Evolutionary conservation across 2,329 filamentous ascomycete genomes (phyloP).

Genomic region (Corinectria fuckeliana): DNA sequence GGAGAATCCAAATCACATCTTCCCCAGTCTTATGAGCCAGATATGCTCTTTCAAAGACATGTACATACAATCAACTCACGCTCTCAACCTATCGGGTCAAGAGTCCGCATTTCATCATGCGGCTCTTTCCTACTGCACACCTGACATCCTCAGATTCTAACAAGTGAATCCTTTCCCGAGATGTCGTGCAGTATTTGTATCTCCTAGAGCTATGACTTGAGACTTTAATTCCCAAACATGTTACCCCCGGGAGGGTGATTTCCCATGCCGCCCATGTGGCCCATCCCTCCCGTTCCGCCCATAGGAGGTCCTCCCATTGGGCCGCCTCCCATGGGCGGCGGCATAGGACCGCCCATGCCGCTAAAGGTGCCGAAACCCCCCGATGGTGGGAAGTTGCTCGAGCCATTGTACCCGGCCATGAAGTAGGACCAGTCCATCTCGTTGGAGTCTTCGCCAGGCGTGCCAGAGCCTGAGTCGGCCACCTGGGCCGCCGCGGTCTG

Average conservation of each 20-base stretch:
- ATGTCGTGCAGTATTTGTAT: slow-evolving; percentile 7
- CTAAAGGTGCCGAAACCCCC: slow-evolving; percentile 40
- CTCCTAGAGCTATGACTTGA: neutral
- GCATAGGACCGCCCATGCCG: slow-evolving; percentile 31
- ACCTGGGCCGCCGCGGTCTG: slow-evolving; percentile 19
- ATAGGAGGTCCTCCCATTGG: slow-evolving; percentile 21
- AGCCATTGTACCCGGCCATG: slow-evolving; percentile 50
- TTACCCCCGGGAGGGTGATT: slow-evolving; percentile 29
- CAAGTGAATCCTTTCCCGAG: neutral
- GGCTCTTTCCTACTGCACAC: neutral
- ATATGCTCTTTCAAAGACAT: no score
- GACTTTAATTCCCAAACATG: slow-evolving; percentile 38
- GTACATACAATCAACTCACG: neutral
- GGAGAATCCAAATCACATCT: slow-evolving; percentile 12
- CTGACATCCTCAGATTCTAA: neutral
- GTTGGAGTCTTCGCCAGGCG: slow-evolving; percentile 39
- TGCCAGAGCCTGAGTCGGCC: slow-evolving; percentile 26
- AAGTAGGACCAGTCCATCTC: slow-evolving; percentile 59
- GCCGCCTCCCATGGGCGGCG: slow-evolving; percentile 16
- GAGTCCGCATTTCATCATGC: neutral
- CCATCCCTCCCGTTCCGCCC: slow-evolving; percentile 34
- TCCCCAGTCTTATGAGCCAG: no score
- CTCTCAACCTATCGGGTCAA: neutral
- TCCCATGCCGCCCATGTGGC: slow-evolving; percentile 28
- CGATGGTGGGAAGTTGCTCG: slow-evolving; percentile 39